Percentiles rank a stretch among this genome's conserved stretches.
phyloP scores from a whole-genome alignment of 2,329 filamentous ascomycete genomes.

The Ceratocystis papillata region DNA sequence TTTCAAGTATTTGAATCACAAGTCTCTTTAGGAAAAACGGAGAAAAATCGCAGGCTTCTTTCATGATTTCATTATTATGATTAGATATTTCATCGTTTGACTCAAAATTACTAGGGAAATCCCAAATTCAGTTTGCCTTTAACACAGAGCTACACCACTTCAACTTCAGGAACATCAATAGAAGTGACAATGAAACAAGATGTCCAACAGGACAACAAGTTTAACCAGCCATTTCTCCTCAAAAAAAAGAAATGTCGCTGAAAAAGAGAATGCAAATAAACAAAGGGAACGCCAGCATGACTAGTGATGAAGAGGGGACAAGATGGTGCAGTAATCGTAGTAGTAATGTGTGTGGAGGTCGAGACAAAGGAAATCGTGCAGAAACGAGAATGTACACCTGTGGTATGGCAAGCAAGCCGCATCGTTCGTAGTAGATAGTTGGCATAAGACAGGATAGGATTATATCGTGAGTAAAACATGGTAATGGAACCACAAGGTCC shows the following conservation, averaged over 20 bases:
- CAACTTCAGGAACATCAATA: background rate
- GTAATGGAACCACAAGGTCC: conserved; percentile 2
- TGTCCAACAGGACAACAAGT: background rate
- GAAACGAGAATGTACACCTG: background rate
- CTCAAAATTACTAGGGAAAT: background rate
- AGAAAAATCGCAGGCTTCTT: background rate
- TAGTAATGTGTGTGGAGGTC: background rate
- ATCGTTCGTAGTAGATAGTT: conserved; percentile 1
- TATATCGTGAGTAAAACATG: conserved; percentile 10
- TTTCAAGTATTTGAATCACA: no score
- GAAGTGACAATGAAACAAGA: background rate
- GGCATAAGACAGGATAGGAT: background rate
- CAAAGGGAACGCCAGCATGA: background rate
- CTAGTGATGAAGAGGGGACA: background rate
- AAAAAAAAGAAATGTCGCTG: background rate
- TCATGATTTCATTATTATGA: conserved; percentile 14
- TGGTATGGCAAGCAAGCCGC: background rate
- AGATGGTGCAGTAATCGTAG: background rate
- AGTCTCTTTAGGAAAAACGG: background rate
- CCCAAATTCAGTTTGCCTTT: background rate
- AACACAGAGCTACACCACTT: background rate
- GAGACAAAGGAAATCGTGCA: background rate
- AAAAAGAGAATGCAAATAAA: background rate
- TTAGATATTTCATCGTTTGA: conserved; percentile 10
- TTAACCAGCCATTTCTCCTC: background rate